A percentile compares a stretch with the other conserved stretches of the same genome.
Evolutionary conservation across 441 rosid genomes (phyloP).

Genomic region (Rhodomyrtus psidioides): DNA sequence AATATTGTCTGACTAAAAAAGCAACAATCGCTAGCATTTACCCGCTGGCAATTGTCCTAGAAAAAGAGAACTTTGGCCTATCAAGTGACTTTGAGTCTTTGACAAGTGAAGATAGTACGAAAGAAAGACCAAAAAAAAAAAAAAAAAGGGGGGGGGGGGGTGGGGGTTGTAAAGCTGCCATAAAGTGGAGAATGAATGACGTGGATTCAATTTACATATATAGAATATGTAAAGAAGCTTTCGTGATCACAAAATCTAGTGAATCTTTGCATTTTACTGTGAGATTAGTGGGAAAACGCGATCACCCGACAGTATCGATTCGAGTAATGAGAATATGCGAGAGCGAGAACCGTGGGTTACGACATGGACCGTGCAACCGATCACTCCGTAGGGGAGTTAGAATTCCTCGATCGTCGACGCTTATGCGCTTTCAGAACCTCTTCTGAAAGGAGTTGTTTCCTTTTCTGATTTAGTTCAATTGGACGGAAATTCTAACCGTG

Average conservation of each 20-base stretch:
- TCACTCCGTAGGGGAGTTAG: neutral
- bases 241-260: neutral
- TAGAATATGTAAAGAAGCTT: neutral
- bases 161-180: neutral
- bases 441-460: neutral
- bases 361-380: too few relatives aligned
- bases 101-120: neutral
- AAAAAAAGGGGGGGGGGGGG: neutral
- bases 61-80: neutral
- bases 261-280: neutral
- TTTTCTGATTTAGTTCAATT: neutral
- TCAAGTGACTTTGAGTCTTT: neutral
- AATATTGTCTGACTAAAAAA: neutral
- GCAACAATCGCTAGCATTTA: neutral
- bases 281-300: neutral
- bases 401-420: neutral
- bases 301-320: accelerated
- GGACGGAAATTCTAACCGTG: too few relatives aligned
- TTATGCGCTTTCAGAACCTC: neutral
- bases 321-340: neutral
- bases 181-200: neutral
- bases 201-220: neutral
- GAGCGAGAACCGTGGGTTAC: neutral
- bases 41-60: neutral
- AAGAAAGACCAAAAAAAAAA: neutral